Base-by-base conservation (phyloP, 768 basidiomycete species). In the Suillus weaverae region DNA sequence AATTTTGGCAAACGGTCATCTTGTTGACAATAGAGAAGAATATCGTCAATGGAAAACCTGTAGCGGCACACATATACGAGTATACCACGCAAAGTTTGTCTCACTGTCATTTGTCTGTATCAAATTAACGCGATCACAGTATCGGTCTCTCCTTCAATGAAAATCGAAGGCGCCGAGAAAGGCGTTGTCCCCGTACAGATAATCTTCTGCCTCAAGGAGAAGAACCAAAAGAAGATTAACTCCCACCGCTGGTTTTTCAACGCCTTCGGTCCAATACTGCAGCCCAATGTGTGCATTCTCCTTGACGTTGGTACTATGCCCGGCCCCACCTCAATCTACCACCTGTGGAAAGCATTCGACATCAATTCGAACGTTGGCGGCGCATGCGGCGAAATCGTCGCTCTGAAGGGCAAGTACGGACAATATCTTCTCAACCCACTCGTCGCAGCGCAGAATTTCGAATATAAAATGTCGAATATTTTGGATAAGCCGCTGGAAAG, bases 241-340 rank as follows among this genome's bases (percentile, higher is more conserved):
- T 94, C 91, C 7, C 94, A 96, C 69, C 82, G 90, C 39, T 96
- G 94, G 95, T 96, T 96, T 80, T 97, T 96, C 84, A 95, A 95
- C 72, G 90, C 91, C 44, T 94, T 93, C 73, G 89, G 89, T 0
- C 85, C 89, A 7, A 82, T 94, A 60, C 82, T 93, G n/a, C 85
- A 91, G 68, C 90, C 95, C 35, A 97, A 95, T 70, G 94, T 97
- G 43, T 97, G 95, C 72, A 88, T 97, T 11, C 84, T 97, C 16
- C 86, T 97, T 33, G 95, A 97, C 69, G 95, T 97, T 48, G 89
- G 89, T 20, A 90, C 89, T 0, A 88, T 88, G 84, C 95, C 95
- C 0, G 94, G 92, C 4, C 89, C 93, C 10, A 94, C 90, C 61
- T 87, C 86, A 11, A 93, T 97, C 65, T 97, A 97, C 75, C 94